phyloP scores from a whole-genome alignment of 1,139 yeast species.

The Geotrichum citri-aurantii region DNA sequence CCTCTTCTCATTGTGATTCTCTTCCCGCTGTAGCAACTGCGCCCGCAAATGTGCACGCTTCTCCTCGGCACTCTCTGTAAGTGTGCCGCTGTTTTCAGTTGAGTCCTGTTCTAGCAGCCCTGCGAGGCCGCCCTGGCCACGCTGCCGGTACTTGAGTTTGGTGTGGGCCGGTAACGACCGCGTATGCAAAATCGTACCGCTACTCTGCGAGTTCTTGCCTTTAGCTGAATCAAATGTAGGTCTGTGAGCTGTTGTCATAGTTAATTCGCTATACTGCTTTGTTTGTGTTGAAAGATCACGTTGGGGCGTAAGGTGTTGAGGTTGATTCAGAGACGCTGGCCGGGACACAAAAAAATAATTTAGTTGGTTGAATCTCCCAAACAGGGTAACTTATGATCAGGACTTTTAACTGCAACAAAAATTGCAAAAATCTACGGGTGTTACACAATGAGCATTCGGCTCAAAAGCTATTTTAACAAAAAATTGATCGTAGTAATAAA shows the following conservation, averaged over 20 bases:
- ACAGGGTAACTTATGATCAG: neutral
- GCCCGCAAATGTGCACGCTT: slow-evolving; percentile 4
- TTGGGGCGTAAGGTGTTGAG: neutral
- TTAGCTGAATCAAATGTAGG: slow-evolving; percentile 85
- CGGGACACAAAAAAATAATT: neutral
- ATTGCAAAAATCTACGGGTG: neutral
- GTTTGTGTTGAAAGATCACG: neutral
- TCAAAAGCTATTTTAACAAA: neutral
- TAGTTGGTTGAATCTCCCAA: neutral
- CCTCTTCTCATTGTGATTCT: slow-evolving; percentile 8
- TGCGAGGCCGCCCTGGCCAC: slow-evolving; percentile 34
- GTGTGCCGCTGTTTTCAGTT: neutral
- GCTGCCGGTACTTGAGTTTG: slow-evolving; percentile 53
- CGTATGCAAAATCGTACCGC: slow-evolving; percentile 54
- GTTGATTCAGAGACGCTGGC: neutral
- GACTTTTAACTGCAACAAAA: neutral
- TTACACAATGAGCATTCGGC: neutral
- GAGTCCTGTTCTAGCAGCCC: neutral
- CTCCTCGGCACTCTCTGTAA: neutral
- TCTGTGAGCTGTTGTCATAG: slow-evolving; percentile 83
- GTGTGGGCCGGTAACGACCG: slow-evolving; percentile 68
- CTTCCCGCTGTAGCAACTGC: slow-evolving; percentile 12
- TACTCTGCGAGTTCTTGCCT: slow-evolving; percentile 49
- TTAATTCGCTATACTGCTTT: neutral
- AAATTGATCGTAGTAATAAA: no score